Conservation (phyloP, 1,139 yeast species). For the Sugiyamaella novakii region DNA sequence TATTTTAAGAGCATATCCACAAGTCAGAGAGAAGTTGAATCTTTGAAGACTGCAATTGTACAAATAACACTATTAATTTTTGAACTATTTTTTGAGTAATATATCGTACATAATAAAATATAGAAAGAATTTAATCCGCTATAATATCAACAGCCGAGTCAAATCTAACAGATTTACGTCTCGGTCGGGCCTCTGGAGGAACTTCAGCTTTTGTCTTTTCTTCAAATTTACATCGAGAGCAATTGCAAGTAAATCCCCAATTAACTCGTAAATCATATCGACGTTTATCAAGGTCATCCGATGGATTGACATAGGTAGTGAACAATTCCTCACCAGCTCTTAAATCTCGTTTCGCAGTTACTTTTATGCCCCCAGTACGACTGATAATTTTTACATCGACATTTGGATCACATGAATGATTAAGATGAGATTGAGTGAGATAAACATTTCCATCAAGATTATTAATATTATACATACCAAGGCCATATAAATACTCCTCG, state of each 20-base stretch:
- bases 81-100: too few species aligned
- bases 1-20: slow-evolving; percentile 72
- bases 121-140: too few species aligned
- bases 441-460: slow-evolving; percentile 67
- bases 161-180: slow-evolving; percentile 74
- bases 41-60: too few species aligned
- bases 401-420: slow-evolving; percentile 78
- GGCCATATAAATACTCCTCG: slow-evolving; percentile 58
- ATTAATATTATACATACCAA: slow-evolving; percentile 76
- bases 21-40: slow-evolving; percentile 54
- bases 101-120: slow-evolving; percentile 11
- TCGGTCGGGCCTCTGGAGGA: slow-evolving; percentile 41
- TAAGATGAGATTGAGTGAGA: slow-evolving; percentile 66
- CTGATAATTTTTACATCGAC: slow-evolving; percentile 56
- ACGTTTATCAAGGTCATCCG: slow-evolving; percentile 62
- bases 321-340: slow-evolving; percentile 66
- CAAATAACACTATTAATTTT: too few species aligned
- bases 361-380: slow-evolving; percentile 58
- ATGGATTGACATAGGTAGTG: slow-evolving; percentile 71
- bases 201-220: slow-evolving; percentile 36
- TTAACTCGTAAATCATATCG: slow-evolving; percentile 69
- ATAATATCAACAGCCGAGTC: slow-evolving; percentile 47
- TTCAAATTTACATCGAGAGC: slow-evolving; percentile 67
- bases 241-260: slow-evolving; percentile 81
- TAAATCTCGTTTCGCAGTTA: slow-evolving; percentile 61